Evolutionary conservation across 257 asterid genomes (phyloP).

Genomic region (Fraxinus americana): DNA sequence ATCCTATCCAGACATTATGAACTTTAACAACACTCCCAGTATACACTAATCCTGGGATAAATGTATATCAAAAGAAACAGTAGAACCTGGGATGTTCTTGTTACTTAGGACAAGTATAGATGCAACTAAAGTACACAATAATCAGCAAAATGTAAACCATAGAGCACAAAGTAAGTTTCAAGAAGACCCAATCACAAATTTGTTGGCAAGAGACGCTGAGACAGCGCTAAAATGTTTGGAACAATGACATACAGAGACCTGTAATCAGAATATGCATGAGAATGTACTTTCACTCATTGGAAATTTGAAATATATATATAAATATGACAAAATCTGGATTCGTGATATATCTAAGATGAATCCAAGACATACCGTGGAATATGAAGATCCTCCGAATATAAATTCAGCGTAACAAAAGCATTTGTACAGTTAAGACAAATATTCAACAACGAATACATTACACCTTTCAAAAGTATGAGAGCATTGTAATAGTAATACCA

Average conservation of each 20-base stretch:
- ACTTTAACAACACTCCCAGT: neutral
- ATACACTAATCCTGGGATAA: neutral
- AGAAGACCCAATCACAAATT: neutral
- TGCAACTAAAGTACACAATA: neutral
- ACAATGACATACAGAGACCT: neutral
- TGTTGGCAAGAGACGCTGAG: neutral
- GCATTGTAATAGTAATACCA: slow-evolving; percentile 37
- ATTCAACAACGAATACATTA: slow-evolving; percentile 17
- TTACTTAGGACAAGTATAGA: neutral
- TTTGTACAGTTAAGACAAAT: neutral
- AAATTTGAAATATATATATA: slow-evolving; percentile 24
- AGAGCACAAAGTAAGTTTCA: neutral
- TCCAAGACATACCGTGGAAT: slow-evolving; percentile 18
- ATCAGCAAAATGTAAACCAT: neutral
- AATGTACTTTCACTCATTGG: slow-evolving; percentile 16
- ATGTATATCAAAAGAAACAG: neutral
- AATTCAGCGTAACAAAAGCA: slow-evolving; percentile 1
- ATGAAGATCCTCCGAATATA: slow-evolving; percentile 17
- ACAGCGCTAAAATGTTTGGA: neutral
- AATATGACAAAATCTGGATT: slow-evolving; percentile 29
- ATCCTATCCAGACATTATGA: neutral
- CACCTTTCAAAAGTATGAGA: slow-evolving; percentile 37
- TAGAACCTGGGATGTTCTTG: neutral
- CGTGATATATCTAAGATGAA: slow-evolving; percentile 8
- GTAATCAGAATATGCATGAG: slow-evolving; percentile 18